These are phyloP conservation scores for Fulvia fulva DNA, from an alignment of 2,329 filamentous ascomycete genomes.

Conservation along the genomic window DNA sequence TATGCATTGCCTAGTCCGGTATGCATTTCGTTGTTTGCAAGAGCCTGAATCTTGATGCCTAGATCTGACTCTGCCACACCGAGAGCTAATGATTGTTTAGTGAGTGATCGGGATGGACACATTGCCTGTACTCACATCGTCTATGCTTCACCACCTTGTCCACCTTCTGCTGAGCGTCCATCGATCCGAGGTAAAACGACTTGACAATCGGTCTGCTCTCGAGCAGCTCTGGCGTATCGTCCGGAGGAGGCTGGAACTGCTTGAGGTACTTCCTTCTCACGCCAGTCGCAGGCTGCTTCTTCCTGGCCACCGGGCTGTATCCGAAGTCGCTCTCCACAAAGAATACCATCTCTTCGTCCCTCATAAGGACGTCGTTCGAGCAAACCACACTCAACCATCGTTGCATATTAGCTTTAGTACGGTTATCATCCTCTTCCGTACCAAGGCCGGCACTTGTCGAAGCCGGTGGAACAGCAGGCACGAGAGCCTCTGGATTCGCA, in stretches of 20 bases:
- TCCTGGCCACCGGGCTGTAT: slow-evolving; percentile 90
- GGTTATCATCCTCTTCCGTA: slow-evolving; percentile 88
- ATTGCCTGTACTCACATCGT: slow-evolving; percentile 60
- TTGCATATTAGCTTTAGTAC: slow-evolving; percentile 86
- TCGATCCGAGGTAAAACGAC: slow-evolving; percentile 87
- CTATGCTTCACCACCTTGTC: slow-evolving; percentile 89
- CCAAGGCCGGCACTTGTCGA: slow-evolving; percentile 90
- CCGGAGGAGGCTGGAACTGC: slow-evolving; percentile 94
- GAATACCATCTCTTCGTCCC: slow-evolving; percentile 93
- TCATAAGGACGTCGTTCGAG: slow-evolving; percentile 84
- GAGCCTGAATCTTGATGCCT: slow-evolving; percentile 79
- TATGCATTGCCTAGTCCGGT: slow-evolving; percentile 84
- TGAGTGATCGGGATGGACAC: neutral
- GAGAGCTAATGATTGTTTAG: slow-evolving; percentile 59
- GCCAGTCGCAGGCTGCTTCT: slow-evolving; percentile 94
- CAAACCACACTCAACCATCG: slow-evolving; percentile 94
- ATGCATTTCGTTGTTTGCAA: slow-evolving; percentile 89
- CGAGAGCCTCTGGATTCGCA: slow-evolving; percentile 92
- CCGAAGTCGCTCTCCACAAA: slow-evolving; percentile 99
- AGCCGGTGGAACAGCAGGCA: slow-evolving; percentile 92
- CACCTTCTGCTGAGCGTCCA: slow-evolving; percentile 97
- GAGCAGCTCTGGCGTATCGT: slow-evolving; percentile 92
- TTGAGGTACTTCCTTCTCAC: slow-evolving; percentile 94
- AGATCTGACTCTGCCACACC: slow-evolving; percentile 91
- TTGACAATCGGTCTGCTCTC: slow-evolving; percentile 89